phyloP scores from a whole-genome alignment of 805 yeast species.

The Tetrapisispora nanseiensis region DNA sequence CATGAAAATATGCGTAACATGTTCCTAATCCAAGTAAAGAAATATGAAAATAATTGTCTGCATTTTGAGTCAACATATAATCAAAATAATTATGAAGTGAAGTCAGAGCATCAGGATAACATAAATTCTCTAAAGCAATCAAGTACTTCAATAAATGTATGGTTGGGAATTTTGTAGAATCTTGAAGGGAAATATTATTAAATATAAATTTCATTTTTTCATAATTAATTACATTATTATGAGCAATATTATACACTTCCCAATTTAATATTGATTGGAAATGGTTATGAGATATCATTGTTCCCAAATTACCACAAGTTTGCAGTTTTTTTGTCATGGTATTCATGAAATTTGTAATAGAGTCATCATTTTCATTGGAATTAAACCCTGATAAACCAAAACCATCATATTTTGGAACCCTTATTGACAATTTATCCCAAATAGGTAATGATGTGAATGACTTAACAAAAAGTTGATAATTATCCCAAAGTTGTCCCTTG shows the following conservation, averaged over 20 bases:
- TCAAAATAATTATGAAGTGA: slow-evolving; percentile 57
- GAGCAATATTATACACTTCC: slow-evolving; percentile 8
- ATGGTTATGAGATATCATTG: slow-evolving; percentile 12
- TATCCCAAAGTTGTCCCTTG: slow-evolving; percentile 6
- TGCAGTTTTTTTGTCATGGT: background rate
- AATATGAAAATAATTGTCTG: slow-evolving; percentile 61
- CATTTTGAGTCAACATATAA: slow-evolving; percentile 59
- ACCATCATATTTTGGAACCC: background rate
- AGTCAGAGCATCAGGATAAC: slow-evolving; percentile 34
- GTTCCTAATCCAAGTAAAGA: slow-evolving; percentile 66
- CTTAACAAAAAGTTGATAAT: slow-evolving; percentile 1
- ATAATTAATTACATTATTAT: background rate
- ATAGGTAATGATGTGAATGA: background rate
- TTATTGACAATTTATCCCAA: background rate
- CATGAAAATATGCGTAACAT: slow-evolving; percentile 58
- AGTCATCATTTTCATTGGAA: background rate
- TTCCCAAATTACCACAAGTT: background rate
- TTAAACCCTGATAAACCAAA: background rate
- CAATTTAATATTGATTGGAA: slow-evolving; percentile 18
- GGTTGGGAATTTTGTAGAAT: slow-evolving; percentile 20
- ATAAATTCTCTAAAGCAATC: slow-evolving; percentile 8
- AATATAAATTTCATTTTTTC: background rate
- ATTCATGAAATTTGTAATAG: background rate
- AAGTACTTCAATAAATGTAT: slow-evolving; percentile 19
- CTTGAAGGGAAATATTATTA: slow-evolving; percentile 5